Evolutionary conservation across 257 asterid species (phyloP), one percentile per base, ranked within the genome.

Genomic region (Galeopsis tetrahit): DNA sequence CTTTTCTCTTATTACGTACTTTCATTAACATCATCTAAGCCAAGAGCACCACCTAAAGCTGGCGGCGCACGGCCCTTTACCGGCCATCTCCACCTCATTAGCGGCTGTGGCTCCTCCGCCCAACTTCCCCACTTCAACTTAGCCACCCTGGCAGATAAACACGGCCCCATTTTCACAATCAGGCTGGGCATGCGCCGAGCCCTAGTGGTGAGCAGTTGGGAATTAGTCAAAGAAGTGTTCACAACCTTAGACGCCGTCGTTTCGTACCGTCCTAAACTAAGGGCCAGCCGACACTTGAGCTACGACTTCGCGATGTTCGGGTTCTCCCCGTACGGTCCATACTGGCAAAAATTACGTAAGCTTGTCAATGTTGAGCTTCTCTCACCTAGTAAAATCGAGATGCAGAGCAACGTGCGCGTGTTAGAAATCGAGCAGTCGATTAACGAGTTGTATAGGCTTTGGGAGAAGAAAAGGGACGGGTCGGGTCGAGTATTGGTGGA

Each of bases 21-120:
- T 21, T 21, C 28, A 21, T 13, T 46, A 1, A 2, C 14, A 4
- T 1, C 53, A 46, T n/a, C 13, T 46, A 62, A 11, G 35, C 9
- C 64, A 39, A 76, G 46, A 4, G 44, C 34, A 40, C 76, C 74
- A 3, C 85, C 81, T 0, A 68, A 67, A 58, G 72, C 79, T 6
- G 44, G 66, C 1, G 80, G 85, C 3, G 85, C 77, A 2, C 78
- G 81, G 78, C 87, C 81, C 7, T 5, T 83, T 9, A 68, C 80
- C 13, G 81, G 83, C 10, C 85, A 83, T 62, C 71, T 83, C 53
- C 53, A 46, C 53, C 53, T 46, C 17, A 46, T 46, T n/a, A 14
- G 58, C 71, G 31, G 21, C 8, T 75, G 13, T 62, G 46, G 28
- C 28, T 21, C 28, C 28, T 21, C 28, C 28, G 28, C 28, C 28